Percentiles rank a stretch among this genome's conserved stretches.
These are phyloP conservation scores for Candida peoriensis DNA, from an alignment of 805 yeast species.

Conservation along the genomic window DNA sequence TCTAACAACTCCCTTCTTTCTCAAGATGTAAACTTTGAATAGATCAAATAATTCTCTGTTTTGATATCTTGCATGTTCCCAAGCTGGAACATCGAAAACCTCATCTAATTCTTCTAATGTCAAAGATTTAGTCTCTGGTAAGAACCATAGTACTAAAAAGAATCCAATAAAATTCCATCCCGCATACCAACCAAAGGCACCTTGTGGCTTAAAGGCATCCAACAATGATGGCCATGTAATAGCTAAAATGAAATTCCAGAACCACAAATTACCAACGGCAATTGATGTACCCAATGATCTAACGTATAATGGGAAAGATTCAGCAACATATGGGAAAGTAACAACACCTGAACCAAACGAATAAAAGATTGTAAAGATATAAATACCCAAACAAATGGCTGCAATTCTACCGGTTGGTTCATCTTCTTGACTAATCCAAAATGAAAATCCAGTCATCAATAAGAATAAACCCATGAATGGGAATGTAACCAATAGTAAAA, in stretches of 20 bases:
- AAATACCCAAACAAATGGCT: constrained; percentile 66
- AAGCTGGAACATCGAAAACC: constrained; percentile 56
- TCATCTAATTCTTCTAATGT: constrained; percentile 71
- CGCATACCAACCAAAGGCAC: constrained; percentile 87
- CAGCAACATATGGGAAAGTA: constrained; percentile 86
- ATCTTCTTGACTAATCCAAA: constrained; percentile 51
- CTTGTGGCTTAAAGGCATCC: constrained; percentile 65
- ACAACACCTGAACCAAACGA: constrained; percentile 88
- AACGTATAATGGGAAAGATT: constrained; percentile 72
- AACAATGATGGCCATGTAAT: constrained; percentile 76
- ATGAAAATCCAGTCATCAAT: constrained; percentile 62
- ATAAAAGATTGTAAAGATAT: constrained; percentile 66
- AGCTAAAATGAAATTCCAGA: constrained; percentile 64
- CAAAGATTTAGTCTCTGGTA: constrained; percentile 63
- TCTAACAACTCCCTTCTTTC: constrained; percentile 38
- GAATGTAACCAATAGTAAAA: constrained; percentile 51
- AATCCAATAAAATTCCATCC: constrained; percentile 75
- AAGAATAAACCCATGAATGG: constrained; percentile 60
- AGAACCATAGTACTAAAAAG: constrained; percentile 63
- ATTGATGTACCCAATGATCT: constrained; percentile 78
- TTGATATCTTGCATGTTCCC: constrained; percentile 49
- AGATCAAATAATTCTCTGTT: constrained; percentile 35
- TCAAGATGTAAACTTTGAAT: constrained; percentile 43
- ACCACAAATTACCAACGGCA: constrained; percentile 74
- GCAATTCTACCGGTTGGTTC: constrained; percentile 52